These are phyloP conservation scores for Chalciporus pseudorubinellus DNA, from an alignment of 768 basidiomycete genomes.

Conservation along the genomic window DNA sequence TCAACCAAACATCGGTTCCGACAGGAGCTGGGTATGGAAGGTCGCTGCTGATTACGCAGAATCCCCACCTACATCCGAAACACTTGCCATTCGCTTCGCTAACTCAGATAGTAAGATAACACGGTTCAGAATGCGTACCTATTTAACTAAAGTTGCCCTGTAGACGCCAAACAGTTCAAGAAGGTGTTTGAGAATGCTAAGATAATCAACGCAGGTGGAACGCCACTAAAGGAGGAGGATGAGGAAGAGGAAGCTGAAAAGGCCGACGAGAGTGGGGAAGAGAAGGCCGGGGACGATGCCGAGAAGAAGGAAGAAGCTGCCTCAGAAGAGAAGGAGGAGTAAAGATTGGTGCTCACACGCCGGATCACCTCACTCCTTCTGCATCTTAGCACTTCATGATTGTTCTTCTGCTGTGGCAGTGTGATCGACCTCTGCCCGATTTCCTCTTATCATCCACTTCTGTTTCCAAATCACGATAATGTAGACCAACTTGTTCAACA, in stretches of 20 bases:
- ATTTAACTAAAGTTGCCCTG: slow-evolving; percentile 34
- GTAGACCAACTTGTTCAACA: slow-evolving; percentile 28
- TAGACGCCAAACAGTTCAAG: slow-evolving; percentile 84
- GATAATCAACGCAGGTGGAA: slow-evolving; percentile 50
- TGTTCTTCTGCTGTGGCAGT: slow-evolving; percentile 9
- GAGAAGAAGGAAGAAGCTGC: slow-evolving; percentile 35
- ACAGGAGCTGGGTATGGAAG: slow-evolving; percentile 99
- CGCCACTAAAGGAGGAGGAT: slow-evolving; percentile 24
- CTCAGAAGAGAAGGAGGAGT: slow-evolving; percentile 37
- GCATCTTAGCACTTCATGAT: slow-evolving; percentile 9
- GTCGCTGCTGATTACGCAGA: slow-evolving; percentile 95
- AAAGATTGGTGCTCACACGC: slow-evolving; percentile 1
- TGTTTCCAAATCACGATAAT: slow-evolving; percentile 19
- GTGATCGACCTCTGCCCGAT: background rate
- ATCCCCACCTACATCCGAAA: slow-evolving; percentile 85
- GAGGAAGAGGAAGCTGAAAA: slow-evolving; percentile 9
- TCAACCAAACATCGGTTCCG: slow-evolving; percentile 97
- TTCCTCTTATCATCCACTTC: slow-evolving; percentile 13
- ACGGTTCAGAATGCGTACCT: background rate
- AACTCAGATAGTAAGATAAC: slow-evolving; percentile 88
- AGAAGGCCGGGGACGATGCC: slow-evolving; percentile 29
- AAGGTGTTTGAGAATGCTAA: slow-evolving; percentile 83
- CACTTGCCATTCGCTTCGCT: slow-evolving; percentile 96
- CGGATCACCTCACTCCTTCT: slow-evolving; percentile 6
- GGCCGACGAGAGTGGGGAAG: slow-evolving; percentile 27